These are phyloP conservation scores for Ceratocystis cacaofunesta DNA, from an alignment of 2,329 filamentous ascomycete genomes.

Conservation along the genomic window DNA sequence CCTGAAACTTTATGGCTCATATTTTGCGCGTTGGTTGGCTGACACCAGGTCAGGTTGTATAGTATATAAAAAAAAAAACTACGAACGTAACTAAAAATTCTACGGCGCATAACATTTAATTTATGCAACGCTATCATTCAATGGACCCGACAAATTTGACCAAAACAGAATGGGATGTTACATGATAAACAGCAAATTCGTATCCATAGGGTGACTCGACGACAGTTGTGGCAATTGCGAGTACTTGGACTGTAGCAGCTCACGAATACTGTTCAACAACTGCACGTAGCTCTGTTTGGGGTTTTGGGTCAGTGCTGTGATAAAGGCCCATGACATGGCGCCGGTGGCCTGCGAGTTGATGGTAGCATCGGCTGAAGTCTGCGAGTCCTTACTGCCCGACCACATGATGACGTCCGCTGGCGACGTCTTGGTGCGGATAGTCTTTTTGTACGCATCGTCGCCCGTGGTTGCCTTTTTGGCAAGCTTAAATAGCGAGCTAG, in stretches of 20 bases:
- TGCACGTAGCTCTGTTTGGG: constrained; percentile 85
- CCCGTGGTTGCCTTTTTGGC: constrained; percentile 62
- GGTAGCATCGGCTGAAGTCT: constrained; percentile 75
- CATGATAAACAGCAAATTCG: constrained; percentile 49
- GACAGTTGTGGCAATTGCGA: constrained; percentile 81
- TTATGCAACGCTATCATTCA: neutral
- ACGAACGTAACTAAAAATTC: too few relatives aligned
- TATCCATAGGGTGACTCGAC: constrained; percentile 72
- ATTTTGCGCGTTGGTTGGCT: too few relatives aligned
- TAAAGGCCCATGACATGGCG: constrained; percentile 89
- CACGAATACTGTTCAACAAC: constrained; percentile 75
- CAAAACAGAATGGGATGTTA: constrained; percentile 22
- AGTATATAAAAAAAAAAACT: too few relatives aligned
- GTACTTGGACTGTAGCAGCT: constrained; percentile 67
- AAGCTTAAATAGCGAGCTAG: constrained; percentile 57
- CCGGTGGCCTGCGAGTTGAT: constrained; percentile 75
- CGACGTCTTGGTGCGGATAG: constrained; percentile 69
- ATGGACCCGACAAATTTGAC: neutral
- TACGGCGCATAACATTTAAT: neutral
- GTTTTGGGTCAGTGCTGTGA: constrained; percentile 69
- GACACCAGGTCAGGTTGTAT: too few relatives aligned
- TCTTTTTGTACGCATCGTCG: constrained; percentile 56
- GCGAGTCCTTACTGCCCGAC: constrained; percentile 78
- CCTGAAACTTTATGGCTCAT: neutral
- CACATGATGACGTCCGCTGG: constrained; percentile 87